A percentile compares a stretch with the other conserved stretches of the same genome.
Evolutionary conservation across 2,329 filamentous ascomycete genomes (phyloP).

Genomic region (Colletotrichum musae): DNA sequence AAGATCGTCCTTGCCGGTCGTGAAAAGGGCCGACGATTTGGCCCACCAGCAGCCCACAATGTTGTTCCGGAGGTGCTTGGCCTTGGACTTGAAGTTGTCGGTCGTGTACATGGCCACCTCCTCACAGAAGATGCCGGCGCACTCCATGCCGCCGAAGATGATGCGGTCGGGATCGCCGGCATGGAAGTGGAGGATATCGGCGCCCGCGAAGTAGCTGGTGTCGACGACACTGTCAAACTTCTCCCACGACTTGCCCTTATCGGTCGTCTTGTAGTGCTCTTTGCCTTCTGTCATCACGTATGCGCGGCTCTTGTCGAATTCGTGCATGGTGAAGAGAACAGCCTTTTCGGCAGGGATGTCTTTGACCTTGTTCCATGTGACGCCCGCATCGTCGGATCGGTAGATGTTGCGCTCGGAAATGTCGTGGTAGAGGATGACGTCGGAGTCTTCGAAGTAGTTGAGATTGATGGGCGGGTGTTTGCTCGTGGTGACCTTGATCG

Average conservation of each 20-base stretch:
- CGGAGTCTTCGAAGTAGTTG: constrained; percentile 92
- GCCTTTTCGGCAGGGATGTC: constrained; percentile 75
- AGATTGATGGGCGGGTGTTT: constrained; percentile 76
- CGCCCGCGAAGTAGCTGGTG: constrained; percentile 66
- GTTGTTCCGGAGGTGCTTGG: constrained; percentile 75
- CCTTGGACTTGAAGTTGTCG: constrained; percentile 83
- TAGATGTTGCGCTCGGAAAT: constrained; percentile 74
- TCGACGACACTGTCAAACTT: constrained; percentile 76
- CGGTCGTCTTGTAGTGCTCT: constrained; percentile 85
- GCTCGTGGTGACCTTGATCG: constrained; percentile 76
- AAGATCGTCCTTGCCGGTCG: constrained; percentile 74
- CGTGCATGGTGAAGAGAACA: constrained; percentile 79
- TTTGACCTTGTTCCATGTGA: constrained; percentile 78
- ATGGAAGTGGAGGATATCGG: constrained; percentile 79
- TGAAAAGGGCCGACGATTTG: constrained; percentile 81
- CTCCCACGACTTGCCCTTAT: constrained; percentile 87
- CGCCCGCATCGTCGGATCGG: constrained; percentile 86
- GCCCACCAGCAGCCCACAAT: constrained; percentile 91
- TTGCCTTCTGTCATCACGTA: constrained; percentile 80
- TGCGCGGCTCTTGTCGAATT: constrained; percentile 83
- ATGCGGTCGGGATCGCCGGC: constrained; percentile 87
- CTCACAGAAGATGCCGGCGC: constrained; percentile 74
- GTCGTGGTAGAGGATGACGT: constrained; percentile 84
- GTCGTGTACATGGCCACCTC: constrained; percentile 81
- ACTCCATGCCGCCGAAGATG: constrained; percentile 84